phyloP scores from a whole-genome alignment of 176 grass and related monocot genomes.

The Aechmea fasciata region DNA sequence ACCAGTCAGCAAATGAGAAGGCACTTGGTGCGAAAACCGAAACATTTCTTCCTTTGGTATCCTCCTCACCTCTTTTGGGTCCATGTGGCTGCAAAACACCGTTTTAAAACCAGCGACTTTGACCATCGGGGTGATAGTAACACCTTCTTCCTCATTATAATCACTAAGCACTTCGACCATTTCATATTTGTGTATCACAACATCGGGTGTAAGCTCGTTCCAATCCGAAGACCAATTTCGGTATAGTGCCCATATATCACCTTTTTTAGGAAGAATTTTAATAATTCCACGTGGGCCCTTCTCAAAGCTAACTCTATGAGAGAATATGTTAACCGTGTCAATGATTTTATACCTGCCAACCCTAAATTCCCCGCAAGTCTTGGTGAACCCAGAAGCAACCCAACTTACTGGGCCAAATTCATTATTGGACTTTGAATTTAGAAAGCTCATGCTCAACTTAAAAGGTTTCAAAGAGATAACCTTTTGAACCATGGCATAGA shows the following conservation, averaged over 20 bases:
- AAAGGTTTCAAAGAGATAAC: slow-evolving; percentile 52
- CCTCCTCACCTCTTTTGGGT: slow-evolving; percentile 28
- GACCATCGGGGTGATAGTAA: slow-evolving; percentile 39
- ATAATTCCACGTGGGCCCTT: slow-evolving; percentile 52
- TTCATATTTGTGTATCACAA: slow-evolving; percentile 51
- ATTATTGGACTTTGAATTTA: slow-evolving; percentile 65
- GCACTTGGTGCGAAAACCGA: slow-evolving; percentile 65
- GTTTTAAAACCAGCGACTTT: slow-evolving; percentile 67
- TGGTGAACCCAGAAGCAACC: slow-evolving; percentile 49
- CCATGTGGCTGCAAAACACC: slow-evolving; percentile 38
- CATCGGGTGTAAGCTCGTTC: slow-evolving; percentile 56
- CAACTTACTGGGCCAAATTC: slow-evolving; percentile 56
- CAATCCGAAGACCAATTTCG: slow-evolving; percentile 54
- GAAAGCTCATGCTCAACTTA: slow-evolving; percentile 58
- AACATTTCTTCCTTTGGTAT: slow-evolving; percentile 67
- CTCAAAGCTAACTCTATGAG: slow-evolving; percentile 46
- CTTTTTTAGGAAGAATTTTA: slow-evolving; percentile 53
- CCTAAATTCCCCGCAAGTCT: slow-evolving; percentile 67
- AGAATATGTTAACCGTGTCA: slow-evolving; percentile 69
- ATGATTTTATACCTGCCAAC: slow-evolving; percentile 49
- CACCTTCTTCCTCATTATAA: slow-evolving; percentile 36
- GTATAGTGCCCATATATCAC: slow-evolving; percentile 59
- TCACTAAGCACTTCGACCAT: slow-evolving; percentile 49
- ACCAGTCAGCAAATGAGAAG: slow-evolving; percentile 53
- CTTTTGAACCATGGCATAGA: slow-evolving; percentile 61